These are phyloP conservation scores for Gilbertella persicaria DNA, from an alignment of 371 early-diverging fungal genomes.

Conservation along the genomic window DNA sequence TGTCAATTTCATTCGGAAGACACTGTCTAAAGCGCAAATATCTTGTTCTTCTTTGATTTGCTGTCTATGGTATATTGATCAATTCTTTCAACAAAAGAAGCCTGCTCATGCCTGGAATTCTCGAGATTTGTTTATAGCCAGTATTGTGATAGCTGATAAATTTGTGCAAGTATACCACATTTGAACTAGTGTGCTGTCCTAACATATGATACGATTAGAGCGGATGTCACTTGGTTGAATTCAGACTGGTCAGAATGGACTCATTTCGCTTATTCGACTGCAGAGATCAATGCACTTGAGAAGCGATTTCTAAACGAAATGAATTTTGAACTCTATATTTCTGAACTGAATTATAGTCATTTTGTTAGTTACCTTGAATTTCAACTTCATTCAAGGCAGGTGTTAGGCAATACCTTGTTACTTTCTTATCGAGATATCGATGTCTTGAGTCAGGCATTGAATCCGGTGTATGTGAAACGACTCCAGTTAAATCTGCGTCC, in stretches of 20 bases:
- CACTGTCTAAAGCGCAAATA: conserved; percentile 52
- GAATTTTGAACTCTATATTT: conserved; percentile 44
- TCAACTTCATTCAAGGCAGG: conserved; percentile 38
- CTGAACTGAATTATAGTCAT: conserved; percentile 44
- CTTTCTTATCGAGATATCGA: conserved; percentile 54
- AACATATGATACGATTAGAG: conserved; percentile 39
- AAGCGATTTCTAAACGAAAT: conserved; percentile 47
- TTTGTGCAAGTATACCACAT: conserved; percentile 27
- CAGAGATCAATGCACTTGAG: conserved; percentile 54
- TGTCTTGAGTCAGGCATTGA: conserved; percentile 48
- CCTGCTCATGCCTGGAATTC: conserved; percentile 20
- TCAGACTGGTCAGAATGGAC: conserved; percentile 64
- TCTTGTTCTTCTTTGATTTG: conserved; percentile 56
- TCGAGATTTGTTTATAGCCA: conserved; percentile 37
- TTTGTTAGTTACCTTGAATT: conserved; percentile 56
- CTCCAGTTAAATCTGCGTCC: conserved; percentile 46
- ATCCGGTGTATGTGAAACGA: conserved; percentile 45
- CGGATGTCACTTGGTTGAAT: conserved; percentile 60
- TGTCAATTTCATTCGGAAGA: conserved; percentile 54
- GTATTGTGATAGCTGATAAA: conserved; percentile 45
- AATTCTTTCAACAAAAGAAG: conserved; percentile 31
- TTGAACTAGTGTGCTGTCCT: conserved; percentile 12
- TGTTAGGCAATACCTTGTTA: conserved; percentile 25
- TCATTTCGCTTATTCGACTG: conserved; percentile 41
- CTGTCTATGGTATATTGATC: conserved; percentile 57